A percentile compares a stretch with the other conserved stretches of the same genome.
Evolutionary conservation across 129 eudicot species (phyloP).

Genomic region (Chrysanthemum makinoi): DNA sequence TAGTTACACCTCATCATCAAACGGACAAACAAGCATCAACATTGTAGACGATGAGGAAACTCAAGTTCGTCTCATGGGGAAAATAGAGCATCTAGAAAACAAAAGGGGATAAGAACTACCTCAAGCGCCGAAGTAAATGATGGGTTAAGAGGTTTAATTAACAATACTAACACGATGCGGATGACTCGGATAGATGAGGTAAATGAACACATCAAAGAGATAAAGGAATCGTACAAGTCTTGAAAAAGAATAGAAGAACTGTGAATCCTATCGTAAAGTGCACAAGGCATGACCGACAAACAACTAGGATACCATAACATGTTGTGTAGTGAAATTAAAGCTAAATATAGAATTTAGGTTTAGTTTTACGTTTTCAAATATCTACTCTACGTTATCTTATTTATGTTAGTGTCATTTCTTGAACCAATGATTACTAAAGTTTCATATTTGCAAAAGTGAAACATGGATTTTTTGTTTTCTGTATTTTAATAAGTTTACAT

Average conservation of each 20-base stretch:
- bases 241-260: neutral
- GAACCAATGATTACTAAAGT: too few species aligned
- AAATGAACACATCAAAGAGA: neutral
- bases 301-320: too few species aligned
- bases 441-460: too few species aligned
- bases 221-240: neutral
- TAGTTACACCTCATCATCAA: conserved; percentile 2
- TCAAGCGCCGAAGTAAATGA: neutral
- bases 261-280: neutral
- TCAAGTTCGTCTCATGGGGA: neutral
- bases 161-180: neutral
- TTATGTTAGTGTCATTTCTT: too few species aligned
- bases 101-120: neutral
- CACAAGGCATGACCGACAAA: neutral
- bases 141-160: neutral
- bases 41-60: neutral
- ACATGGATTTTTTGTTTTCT: too few species aligned
- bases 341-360: too few species aligned
- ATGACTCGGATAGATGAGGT: neutral
- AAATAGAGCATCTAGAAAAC: neutral
- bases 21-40: neutral
- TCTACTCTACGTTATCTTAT: too few species aligned
- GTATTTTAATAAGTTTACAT: too few species aligned
- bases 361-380: too few species aligned
- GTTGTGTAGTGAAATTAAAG: neutral